These are phyloP conservation scores for Solanum appendiculatum DNA, from an alignment of 257 asterid species.

Conservation along the genomic window DNA sequence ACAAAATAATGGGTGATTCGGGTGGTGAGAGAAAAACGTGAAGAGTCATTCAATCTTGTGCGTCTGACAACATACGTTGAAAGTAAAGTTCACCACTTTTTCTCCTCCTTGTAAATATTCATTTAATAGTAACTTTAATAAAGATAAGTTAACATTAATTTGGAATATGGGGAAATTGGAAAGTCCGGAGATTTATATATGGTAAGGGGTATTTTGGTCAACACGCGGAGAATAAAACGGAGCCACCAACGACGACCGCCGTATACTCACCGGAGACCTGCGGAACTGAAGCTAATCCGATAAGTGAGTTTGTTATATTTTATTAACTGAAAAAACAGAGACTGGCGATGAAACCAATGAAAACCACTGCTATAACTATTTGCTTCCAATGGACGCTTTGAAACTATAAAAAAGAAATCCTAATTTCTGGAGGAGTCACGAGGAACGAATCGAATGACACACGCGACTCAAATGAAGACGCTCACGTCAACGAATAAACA, in stretches of 20 bases:
- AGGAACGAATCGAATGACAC: conserved; percentile 10
- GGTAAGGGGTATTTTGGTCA: conserved; percentile 19
- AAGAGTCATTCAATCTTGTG: conserved; percentile 21
- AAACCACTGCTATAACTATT: conserved; percentile 16
- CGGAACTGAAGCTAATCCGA: neutral
- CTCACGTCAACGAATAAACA: neutral
- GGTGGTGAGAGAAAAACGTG: conserved; percentile 25
- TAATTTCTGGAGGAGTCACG: conserved; percentile 11
- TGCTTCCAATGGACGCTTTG: conserved; percentile 23
- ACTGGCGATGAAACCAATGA: neutral
- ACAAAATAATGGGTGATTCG: conserved; percentile 10
- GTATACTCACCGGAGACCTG: conserved; percentile 2
- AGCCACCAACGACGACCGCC: neutral
- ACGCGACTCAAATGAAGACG: conserved; percentile 10
- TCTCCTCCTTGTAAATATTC: neutral
- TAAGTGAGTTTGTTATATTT: neutral
- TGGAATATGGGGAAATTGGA: neutral
- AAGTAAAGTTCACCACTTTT: conserved; percentile 17
- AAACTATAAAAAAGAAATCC: conserved; percentile 25
- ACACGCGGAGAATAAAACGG: conserved; percentile 1
- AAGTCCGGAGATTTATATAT: neutral
- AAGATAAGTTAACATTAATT: neutral
- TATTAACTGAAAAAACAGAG: conserved; percentile 2
- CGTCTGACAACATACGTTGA: conserved; percentile 23
- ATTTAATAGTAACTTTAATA: neutral